Conservation (phyloP, 1,284 basidiomycete genomes). For the Malassezia restricta region DNA sequence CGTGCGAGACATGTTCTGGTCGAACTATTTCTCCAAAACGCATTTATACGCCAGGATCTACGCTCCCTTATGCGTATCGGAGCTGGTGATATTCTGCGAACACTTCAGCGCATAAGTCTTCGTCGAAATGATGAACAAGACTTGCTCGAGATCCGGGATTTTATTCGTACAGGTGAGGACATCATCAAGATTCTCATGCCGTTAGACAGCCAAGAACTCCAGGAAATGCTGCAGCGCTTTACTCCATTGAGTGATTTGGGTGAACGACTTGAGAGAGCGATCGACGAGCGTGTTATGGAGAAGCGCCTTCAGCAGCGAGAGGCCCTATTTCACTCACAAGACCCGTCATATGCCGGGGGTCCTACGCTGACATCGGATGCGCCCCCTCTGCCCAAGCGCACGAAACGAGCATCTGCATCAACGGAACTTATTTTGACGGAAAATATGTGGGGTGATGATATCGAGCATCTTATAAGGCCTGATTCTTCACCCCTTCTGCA, state of each 20-base stretch:
- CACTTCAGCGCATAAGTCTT: slow-evolving; percentile 33
- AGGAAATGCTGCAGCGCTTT: slow-evolving; percentile 12
- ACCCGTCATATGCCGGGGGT: not conserved
- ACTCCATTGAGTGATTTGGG: slow-evolving; percentile 20
- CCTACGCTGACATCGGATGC: not conserved
- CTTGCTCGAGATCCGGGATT: slow-evolving; percentile 37
- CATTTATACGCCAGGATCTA: slow-evolving; percentile 29
- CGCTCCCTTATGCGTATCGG: slow-evolving; percentile 18
- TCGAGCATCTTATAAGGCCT: slow-evolving; percentile 41
- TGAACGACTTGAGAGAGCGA: slow-evolving; percentile 25
- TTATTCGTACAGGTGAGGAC: slow-evolving; percentile 10
- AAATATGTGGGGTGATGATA: slow-evolving; percentile 29
- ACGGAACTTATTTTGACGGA: not conserved
- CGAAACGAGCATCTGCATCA: not conserved
- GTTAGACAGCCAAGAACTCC: slow-evolving; percentile 3
- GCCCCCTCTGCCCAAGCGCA: not conserved
- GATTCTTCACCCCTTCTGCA: slow-evolving; percentile 22
- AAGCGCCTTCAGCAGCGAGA: slow-evolving; percentile 28
- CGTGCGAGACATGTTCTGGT: slow-evolving; percentile 27
- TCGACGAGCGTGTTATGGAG: slow-evolving; percentile 43
- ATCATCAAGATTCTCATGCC: not conserved
- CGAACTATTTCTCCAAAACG: slow-evolving; percentile 19
- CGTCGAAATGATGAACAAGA: slow-evolving; percentile 39
- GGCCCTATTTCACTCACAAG: slow-evolving; percentile 8
- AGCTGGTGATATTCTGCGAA: slow-evolving; percentile 32